Conservation (phyloP, 805 yeast genomes). For the Saturnispora ahearnii region DNA sequence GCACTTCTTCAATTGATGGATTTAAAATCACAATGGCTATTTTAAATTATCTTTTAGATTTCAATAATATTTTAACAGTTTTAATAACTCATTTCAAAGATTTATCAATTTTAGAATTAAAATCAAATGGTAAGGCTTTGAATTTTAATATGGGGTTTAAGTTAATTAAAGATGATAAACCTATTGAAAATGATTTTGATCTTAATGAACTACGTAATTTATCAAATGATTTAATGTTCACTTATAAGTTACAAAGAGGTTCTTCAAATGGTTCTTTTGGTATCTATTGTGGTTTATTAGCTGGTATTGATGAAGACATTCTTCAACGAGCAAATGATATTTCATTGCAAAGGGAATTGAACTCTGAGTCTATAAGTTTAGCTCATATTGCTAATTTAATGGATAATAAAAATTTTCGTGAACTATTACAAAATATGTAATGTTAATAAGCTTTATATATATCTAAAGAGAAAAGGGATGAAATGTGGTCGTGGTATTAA, state of each 20-base stretch:
- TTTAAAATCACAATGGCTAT: constrained; percentile 72
- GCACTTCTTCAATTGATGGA: constrained; percentile 66
- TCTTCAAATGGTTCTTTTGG: constrained; percentile 65
- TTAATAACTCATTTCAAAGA: constrained; percentile 83
- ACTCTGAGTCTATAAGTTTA: background rate
- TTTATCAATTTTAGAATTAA: constrained; percentile 42
- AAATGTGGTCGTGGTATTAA: too few relatives aligned
- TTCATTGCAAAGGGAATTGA: constrained; percentile 23
- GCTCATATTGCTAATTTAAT: background rate
- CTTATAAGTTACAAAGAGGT: constrained; percentile 44
- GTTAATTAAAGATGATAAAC: constrained; percentile 9
- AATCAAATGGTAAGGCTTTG: constrained; percentile 31
- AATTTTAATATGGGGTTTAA: constrained; percentile 66
- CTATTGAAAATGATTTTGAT: background rate
- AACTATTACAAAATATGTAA: constrained; percentile 18
- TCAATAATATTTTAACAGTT: constrained; percentile 44
- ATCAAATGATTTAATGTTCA: constrained; percentile 34
- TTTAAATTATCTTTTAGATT: constrained; percentile 44
- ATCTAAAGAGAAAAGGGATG: constrained; percentile 3
- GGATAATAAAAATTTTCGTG: constrained; percentile 2
- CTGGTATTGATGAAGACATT: constrained; percentile 45
- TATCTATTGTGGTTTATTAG: constrained; percentile 72
- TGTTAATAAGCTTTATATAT: background rate
- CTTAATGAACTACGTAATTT: constrained; percentile 21
- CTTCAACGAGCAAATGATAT: constrained; percentile 35